Base-by-base conservation (phyloP, 768 basidiomycete species). In the Suillus alpinus region DNA sequence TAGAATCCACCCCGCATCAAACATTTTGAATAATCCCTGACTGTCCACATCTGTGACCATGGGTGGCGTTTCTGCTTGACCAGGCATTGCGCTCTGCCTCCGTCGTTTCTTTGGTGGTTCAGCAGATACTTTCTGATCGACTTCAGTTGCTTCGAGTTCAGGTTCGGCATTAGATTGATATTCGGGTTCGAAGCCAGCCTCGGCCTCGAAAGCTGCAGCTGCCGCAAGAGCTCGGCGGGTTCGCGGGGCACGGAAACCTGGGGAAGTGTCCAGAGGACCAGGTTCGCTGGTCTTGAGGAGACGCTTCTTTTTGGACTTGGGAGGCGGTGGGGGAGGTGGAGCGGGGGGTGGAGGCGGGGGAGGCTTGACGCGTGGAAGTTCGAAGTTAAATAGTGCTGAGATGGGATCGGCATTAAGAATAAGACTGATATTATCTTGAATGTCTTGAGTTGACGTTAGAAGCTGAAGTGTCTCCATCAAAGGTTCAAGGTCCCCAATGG, bases 1-100 rank as follows among this genome's bases (percentile, higher is more conserved):
- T 14, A 95, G 75, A 8, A 96, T 92, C 94, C 93, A 95, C 0
- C 94, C 94, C 26, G 80, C 78, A 61, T 97, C 88, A 75, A 96
- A 96, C 75, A 88, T 74, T 68, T 79, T 83, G 78, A 96, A 97
- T 20, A 87, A 88, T 46, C 83, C 83, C 58, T 84, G 82, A 46
- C 83, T 81, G 68, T 89, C 89, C 36, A 95, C 85, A 44, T 86
- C 79, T n/a, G 86, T 81, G 3, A 92, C 87, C 58, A 90, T 75
- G 29, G 82, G 80, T 4, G 87, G 83, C 2, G 79, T 69, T 2
- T 78, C 78, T 14, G 77, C 63, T 52, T 73, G 71, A 60, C 74
- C 68, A 26, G 70, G 66, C 37, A 68, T 37, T 2, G 59, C 16
- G 40, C 31, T 18, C 20, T 59, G 58, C 36, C 56, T 59, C 46